A percentile compares a stretch with the other conserved stretches of the same genome.
Evolutionary conservation across 257 asterid species (phyloP).

Genomic region (Penstemon newberryi): DNA sequence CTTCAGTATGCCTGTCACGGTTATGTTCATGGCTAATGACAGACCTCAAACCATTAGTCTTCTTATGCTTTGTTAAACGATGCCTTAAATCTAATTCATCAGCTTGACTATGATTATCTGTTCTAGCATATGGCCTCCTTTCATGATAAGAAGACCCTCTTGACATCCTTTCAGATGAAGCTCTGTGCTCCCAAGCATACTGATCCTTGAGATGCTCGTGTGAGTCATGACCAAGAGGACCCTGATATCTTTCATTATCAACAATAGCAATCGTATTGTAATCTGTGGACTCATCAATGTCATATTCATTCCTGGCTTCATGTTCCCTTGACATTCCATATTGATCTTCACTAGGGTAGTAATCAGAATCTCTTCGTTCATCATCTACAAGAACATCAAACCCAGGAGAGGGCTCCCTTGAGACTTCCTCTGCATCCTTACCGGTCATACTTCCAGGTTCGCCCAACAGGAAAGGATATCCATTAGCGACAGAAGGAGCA

Average conservation of each 20-base stretch:
- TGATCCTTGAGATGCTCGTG: slow-evolving; percentile 47
- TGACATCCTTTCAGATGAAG: slow-evolving; percentile 51
- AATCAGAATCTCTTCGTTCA: slow-evolving; percentile 69
- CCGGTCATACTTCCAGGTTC: slow-evolving; percentile 45
- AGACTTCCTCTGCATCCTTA: slow-evolving; percentile 61
- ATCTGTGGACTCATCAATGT: slow-evolving; percentile 49
- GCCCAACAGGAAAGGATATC: slow-evolving; percentile 38
- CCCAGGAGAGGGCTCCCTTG: slow-evolving; percentile 95
- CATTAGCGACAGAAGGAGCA: slow-evolving; percentile 35
- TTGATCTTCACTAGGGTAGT: slow-evolving; percentile 67
- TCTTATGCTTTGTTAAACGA: slow-evolving; percentile 62
- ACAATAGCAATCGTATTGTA: slow-evolving; percentile 42
- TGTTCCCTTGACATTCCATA: slow-evolving; percentile 60
- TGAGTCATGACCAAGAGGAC: slow-evolving; percentile 48
- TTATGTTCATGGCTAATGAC: slow-evolving; percentile 61
- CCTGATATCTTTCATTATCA: slow-evolving; percentile 55
- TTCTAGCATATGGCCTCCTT: slow-evolving; percentile 53
- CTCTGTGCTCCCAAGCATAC: slow-evolving; percentile 55
- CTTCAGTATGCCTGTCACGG: slow-evolving; percentile 48
- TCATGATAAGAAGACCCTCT: slow-evolving; percentile 49
- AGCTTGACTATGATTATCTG: slow-evolving; percentile 45
- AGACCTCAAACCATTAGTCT: slow-evolving; percentile 76
- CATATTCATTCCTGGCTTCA: slow-evolving; percentile 48
- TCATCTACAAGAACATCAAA: slow-evolving; percentile 91
- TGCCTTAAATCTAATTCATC: slow-evolving; percentile 67